Percentiles rank a stretch among this genome's conserved stretches.
phyloP scores from a whole-genome alignment of 192 early-diverging fungal species.

The Coemansia sp. region DNA sequence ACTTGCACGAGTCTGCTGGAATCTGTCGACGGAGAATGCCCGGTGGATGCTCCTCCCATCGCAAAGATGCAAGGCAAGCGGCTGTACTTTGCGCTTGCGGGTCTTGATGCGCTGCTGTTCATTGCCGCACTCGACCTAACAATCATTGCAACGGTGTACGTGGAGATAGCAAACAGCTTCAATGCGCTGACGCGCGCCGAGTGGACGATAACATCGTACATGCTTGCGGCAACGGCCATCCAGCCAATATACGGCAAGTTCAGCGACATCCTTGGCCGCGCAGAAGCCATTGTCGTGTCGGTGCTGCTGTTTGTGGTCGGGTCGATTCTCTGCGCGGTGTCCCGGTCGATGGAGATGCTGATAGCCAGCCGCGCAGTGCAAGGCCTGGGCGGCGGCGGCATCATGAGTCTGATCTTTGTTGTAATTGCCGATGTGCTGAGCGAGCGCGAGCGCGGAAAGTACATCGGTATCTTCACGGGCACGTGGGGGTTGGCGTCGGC shows the following conservation, averaged over 20 bases:
- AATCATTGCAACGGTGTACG: conserved; percentile 80
- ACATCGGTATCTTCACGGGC: conserved; percentile 78
- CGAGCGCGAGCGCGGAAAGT: conserved; percentile 84
- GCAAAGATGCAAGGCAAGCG: conserved; percentile 11
- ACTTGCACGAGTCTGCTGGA: neutral
- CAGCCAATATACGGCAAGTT: conserved; percentile 78
- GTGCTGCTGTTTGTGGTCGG: conserved; percentile 80
- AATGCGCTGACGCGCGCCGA: conserved; percentile 66
- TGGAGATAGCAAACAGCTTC: conserved; percentile 77
- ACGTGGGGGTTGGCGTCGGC: conserved; percentile 79
- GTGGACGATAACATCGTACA: conserved; percentile 83
- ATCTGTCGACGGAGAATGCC: neutral
- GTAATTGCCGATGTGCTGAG: conserved; percentile 87
- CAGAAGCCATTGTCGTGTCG: conserved; percentile 74
- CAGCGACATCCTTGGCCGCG: conserved; percentile 90
- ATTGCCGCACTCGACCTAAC: conserved; percentile 85
- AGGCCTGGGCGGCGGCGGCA: conserved; percentile 81
- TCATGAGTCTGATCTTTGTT: conserved; percentile 75
- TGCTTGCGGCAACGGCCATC: conserved; percentile 66
- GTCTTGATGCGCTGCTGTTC: conserved; percentile 68
- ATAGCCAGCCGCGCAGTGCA: conserved; percentile 79
- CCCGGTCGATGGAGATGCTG: conserved; percentile 65
- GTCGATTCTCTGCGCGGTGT: conserved; percentile 80
- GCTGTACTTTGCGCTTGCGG: conserved; percentile 51
- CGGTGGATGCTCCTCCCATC: neutral